These are phyloP conservation scores for Diplodia scrobiculata DNA, from an alignment of 2,329 filamentous ascomycete species.

Conservation along the genomic window DNA sequence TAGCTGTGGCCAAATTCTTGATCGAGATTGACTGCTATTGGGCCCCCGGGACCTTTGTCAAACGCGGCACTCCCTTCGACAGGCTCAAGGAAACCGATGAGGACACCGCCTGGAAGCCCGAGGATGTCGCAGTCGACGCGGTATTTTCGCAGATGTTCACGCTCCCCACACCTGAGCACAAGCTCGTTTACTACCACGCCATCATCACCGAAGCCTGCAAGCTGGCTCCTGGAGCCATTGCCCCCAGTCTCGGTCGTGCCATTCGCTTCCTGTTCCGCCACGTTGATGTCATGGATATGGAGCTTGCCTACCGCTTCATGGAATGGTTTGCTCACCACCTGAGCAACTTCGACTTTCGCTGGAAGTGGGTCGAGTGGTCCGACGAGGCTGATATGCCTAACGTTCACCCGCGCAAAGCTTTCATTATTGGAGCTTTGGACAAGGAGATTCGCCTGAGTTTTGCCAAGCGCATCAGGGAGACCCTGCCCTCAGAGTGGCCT, in stretches of 20 bases:
- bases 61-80: constrained; percentile 90
- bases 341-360: constrained; percentile 98
- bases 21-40: constrained; percentile 97
- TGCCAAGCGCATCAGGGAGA: constrained; percentile 92
- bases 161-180: constrained; percentile 83
- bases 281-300: constrained; percentile 79
- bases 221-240: constrained; percentile 92
- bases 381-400: constrained; percentile 78
- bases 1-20: constrained; percentile 79
- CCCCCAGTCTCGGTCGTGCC: constrained; percentile 86
- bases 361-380: constrained; percentile 96
- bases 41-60: constrained; percentile 83
- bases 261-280: constrained; percentile 90
- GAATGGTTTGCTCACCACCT: constrained; percentile 98
- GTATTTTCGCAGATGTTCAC: constrained; percentile 95
- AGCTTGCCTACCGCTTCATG: constrained; percentile 82
- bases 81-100: constrained; percentile 71
- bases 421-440: constrained; percentile 86
- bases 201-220: constrained; percentile 95
- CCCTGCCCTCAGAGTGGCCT: constrained; percentile 81
- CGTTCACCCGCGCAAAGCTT: constrained; percentile 85
- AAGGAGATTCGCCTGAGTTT: constrained; percentile 98
- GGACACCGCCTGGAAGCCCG: constrained; percentile 89
- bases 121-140: constrained; percentile 95
- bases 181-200: constrained; percentile 94